Evolutionary conservation across 169 alveolate species (phyloP).

Genomic region (Perkinsus chesapeaki): DNA sequence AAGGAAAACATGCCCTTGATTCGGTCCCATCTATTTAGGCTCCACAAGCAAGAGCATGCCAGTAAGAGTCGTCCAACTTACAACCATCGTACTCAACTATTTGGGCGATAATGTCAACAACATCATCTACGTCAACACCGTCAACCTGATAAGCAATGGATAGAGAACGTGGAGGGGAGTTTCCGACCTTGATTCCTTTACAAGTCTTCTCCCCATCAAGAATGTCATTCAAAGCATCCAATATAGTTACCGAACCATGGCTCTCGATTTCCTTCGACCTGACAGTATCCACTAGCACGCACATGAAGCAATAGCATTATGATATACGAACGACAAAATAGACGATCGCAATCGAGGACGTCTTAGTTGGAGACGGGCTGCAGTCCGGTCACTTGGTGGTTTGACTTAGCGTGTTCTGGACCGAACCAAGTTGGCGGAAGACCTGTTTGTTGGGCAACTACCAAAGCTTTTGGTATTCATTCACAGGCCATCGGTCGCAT

Average conservation of each 20-base stretch:
- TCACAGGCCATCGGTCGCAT: too few species aligned
- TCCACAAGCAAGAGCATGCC: too few species aligned
- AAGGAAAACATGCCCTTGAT: too few species aligned
- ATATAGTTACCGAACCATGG: background rate
- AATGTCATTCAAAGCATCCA: background rate
- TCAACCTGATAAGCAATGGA: background rate
- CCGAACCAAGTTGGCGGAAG: too few species aligned
- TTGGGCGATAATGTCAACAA: background rate
- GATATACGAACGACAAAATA: background rate
- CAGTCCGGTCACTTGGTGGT: too few species aligned
- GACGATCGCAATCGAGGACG: too few species aligned
- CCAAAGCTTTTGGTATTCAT: too few species aligned
- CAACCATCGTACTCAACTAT: background rate
- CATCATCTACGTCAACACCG: background rate
- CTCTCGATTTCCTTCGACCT: background rate
- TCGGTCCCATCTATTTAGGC: too few species aligned
- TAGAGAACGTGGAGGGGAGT: background rate
- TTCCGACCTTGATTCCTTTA: background rate
- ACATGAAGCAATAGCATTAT: background rate
- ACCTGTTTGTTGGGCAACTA: too few species aligned
- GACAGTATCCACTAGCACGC: background rate
- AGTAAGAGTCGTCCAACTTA: background rate
- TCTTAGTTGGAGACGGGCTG: too few species aligned
- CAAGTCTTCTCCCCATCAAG: background rate
- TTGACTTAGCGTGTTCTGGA: too few species aligned